Evolutionary conservation across 202 grass and related monocot genomes (phyloP), one percentile per base, ranked within the genome.

Genomic region (Elaeis oleifera): DNA sequence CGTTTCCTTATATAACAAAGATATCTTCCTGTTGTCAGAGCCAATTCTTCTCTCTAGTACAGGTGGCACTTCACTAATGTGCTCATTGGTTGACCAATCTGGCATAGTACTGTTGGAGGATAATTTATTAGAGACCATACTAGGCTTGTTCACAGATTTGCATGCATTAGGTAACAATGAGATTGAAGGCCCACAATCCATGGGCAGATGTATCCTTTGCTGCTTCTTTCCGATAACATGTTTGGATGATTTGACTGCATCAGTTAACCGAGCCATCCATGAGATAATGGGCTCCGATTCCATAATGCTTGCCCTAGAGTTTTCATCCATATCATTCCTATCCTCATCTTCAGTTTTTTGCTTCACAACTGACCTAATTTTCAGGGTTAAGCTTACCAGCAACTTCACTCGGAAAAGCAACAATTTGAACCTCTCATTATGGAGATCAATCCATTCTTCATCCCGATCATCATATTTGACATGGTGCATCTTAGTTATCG

Each of bases 401-500:
- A 74, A 72, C 75, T 84, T 99, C 85, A 64, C 85, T 61, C 17
- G 88, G 94, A 50, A 89, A 79, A 92, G 73, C 26, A 99, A 84
- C 11, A 99, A 80, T 58, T 99, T 94, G 63, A 99, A 94, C 60
- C 94, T 89, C 75, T 99, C 94, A 19, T 89, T 94, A 73, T 82
- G 77, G 80, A 99, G 82, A 70, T 99, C 73, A 74, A 99, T 78
- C 94, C 94, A 99, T 84, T 99, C 94, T 77, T 89, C 85, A 2
- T 99, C 94, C 64, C 83, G 79, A 79, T 89, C 88, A 78, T 99
- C 94, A 56, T 99, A 99, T 73, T 71, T 94, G 48, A 99, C 80
- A 80, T 78, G 74, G 64, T 99, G 94, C 60, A 81, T 75, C 70
- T 78, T 71, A 66, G 73, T 86, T 60, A 89, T 62, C 3, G 88